Conservation (phyloP, 306 rosid species). For the Begonia peltatifolia region DNA sequence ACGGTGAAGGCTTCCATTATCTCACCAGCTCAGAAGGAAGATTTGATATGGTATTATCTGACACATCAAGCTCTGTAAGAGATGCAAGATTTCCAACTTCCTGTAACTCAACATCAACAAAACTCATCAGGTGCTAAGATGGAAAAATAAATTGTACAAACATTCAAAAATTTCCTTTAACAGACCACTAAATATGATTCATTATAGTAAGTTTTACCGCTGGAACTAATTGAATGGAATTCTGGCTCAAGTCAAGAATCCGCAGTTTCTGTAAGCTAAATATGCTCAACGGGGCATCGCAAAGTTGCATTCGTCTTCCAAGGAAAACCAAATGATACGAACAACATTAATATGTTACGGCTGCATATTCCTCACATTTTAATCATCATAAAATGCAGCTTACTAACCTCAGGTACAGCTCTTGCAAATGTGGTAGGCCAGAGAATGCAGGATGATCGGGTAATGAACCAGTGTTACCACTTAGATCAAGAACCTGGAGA, state of each 20-base stretch:
- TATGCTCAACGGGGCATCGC: conserved; percentile 59
- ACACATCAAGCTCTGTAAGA: conserved; percentile 66
- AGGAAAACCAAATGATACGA: conserved; percentile 7
- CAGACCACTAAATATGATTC: background rate
- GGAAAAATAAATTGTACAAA: background rate
- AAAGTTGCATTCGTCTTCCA: conserved; percentile 59
- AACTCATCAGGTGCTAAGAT: background rate
- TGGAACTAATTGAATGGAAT: conserved; percentile 67
- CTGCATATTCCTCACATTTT: background rate
- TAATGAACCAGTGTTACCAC: conserved; percentile 55
- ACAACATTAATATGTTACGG: background rate
- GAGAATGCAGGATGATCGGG: conserved; percentile 52
- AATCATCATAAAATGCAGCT: conserved; percentile 11
- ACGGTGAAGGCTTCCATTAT: background rate
- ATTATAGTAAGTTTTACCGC: conserved; percentile 29
- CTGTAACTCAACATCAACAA: conserved; percentile 33
- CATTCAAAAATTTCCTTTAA: background rate
- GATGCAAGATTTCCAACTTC: conserved; percentile 46
- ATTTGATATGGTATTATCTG: conserved; percentile 65
- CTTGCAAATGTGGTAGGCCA: conserved; percentile 53
- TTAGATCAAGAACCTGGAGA: conserved; percentile 72
- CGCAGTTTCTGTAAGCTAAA: conserved; percentile 42
- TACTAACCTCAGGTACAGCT: conserved; percentile 79
- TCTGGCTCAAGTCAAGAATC: conserved; percentile 79
- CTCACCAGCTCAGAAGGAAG: conserved; percentile 89